Evolutionary conservation across 2,329 filamentous ascomycete species (phyloP).

Genomic region (Fusarium nodosum): DNA sequence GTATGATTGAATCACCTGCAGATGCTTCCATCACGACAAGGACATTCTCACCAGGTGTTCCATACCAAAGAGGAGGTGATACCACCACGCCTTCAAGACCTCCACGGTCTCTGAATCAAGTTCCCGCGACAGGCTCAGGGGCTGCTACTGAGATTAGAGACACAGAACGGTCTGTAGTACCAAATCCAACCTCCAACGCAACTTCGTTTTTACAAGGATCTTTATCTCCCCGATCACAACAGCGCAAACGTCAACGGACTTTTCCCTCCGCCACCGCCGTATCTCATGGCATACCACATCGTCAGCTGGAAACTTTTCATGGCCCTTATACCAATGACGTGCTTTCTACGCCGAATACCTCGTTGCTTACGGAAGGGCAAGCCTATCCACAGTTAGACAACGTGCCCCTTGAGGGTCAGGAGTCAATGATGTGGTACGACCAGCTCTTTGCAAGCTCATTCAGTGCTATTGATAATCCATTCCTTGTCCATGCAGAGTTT

Average conservation of each 20-base stretch:
- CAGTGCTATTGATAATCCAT: constrained; percentile 53
- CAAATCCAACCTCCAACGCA: not conserved
- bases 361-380: not conserved
- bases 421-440: constrained; percentile 55
- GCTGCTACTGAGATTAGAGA: not conserved
- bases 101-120: constrained; percentile 3
- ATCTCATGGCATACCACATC: not conserved
- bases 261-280: not conserved
- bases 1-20: constrained; percentile 30
- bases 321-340: not conserved
- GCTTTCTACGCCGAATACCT: not conserved
- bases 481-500: constrained; percentile 52
- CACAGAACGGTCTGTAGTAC: not conserved
- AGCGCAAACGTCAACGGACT: constrained; percentile 14
- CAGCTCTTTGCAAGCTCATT: constrained; percentile 54
- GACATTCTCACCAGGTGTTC: not conserved
- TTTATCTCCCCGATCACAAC: not conserved
- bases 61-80: not conserved
- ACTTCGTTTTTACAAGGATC: not conserved
- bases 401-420: constrained; percentile 50
- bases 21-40: constrained; percentile 25
- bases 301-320: not conserved
- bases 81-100: constrained; percentile 9
- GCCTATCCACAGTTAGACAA: constrained; percentile 12
- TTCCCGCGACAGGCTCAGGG: not conserved